These are phyloP conservation scores for Saussurea involucrata DNA, from an alignment of 129 eudicot genomes.

Conservation along the genomic window DNA sequence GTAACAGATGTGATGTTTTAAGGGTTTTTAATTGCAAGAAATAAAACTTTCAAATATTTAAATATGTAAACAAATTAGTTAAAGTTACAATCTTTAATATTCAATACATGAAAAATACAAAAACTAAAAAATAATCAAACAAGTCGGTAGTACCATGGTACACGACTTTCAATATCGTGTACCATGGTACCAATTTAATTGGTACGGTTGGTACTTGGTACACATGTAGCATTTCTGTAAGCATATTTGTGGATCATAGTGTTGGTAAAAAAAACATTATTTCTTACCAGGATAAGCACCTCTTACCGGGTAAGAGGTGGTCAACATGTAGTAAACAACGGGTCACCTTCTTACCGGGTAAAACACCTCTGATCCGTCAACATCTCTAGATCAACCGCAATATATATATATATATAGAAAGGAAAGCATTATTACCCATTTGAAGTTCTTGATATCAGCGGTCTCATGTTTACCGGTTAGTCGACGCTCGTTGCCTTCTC, in stretches of 20 bases:
- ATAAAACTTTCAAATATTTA: too few relatives aligned
- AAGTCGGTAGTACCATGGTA: background rate
- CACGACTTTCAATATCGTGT: too few relatives aligned
- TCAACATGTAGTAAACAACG: too few relatives aligned
- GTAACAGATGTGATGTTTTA: background rate
- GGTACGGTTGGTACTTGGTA: background rate
- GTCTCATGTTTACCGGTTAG: conserved; percentile 85
- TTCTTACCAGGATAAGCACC: background rate
- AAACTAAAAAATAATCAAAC: too few relatives aligned
- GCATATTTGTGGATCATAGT: background rate
- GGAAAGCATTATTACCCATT: conserved; percentile 47
- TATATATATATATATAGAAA: background rate
- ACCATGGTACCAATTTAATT: background rate
- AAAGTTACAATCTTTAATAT: too few relatives aligned
- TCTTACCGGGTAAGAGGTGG: background rate
- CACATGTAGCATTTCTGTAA: background rate
- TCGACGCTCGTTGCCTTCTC: conserved; percentile 86
- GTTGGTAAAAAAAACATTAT: background rate
- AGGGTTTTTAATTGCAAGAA: background rate
- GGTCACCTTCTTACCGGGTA: background rate
- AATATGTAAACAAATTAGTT: too few relatives aligned
- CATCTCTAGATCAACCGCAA: background rate
- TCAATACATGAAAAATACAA: background rate
- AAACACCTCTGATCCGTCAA: background rate
- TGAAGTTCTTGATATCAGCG: conserved; percentile 62